A percentile compares a stretch with the other conserved stretches of the same genome.
Conservation (phyloP, 2,329 filamentous ascomycete genomes). For the Lachnellula suecica region DNA sequence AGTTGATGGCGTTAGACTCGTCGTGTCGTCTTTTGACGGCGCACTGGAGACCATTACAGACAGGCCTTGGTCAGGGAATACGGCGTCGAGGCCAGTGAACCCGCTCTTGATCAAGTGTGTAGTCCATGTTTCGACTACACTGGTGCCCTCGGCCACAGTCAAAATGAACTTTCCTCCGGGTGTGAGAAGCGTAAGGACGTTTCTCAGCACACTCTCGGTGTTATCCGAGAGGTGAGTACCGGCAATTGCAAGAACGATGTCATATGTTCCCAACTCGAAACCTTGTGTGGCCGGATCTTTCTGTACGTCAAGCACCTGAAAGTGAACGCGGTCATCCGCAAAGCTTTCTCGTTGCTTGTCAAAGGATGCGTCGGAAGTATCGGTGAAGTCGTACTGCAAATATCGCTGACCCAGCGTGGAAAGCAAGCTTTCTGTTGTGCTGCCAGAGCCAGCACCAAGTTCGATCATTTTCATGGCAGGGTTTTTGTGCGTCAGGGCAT, state of each 20-base stretch:
- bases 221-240: no score
- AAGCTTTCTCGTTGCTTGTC: not conserved
- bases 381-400: not conserved
- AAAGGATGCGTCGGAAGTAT: not conserved
- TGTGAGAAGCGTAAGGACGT: no score
- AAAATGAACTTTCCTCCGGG: no score
- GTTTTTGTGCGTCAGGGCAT: conserved; percentile 13
- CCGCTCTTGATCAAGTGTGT: no score
- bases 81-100: no score
- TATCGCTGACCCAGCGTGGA: not conserved
- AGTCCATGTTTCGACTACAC: no score
- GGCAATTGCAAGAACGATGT: not conserved
- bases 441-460: conserved; percentile 18
- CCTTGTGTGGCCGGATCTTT: not conserved
- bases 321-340: not conserved
- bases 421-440: not conserved
- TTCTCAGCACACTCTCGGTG: no score
- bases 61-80: no score
- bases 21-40: no score
- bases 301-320: not conserved
- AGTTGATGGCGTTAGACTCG: no score
- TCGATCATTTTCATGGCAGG: conserved; percentile 21
- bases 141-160: no score
- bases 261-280: not conserved
- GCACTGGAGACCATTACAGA: no score